Evolutionary conservation across 2,329 filamentous ascomycete genomes (phyloP).

Genomic region (Fonsecaea multimorphosa): DNA sequence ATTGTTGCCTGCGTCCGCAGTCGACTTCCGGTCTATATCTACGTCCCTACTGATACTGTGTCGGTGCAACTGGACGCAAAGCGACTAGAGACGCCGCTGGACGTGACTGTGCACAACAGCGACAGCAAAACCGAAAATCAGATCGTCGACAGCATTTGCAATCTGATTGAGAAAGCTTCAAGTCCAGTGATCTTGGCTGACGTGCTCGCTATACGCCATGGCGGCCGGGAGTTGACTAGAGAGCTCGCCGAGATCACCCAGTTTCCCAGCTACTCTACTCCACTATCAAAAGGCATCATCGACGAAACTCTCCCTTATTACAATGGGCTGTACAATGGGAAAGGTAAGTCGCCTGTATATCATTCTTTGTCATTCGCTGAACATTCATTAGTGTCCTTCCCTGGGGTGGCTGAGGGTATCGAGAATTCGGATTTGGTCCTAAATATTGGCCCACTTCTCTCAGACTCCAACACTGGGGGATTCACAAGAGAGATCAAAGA

Average conservation of each 20-base stretch:
- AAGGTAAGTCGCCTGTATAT: slow-evolving; percentile 25
- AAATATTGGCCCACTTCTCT: slow-evolving; percentile 55
- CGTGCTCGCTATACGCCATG: slow-evolving; percentile 29
- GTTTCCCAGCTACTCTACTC: slow-evolving; percentile 32
- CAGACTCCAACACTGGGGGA: slow-evolving; percentile 54
- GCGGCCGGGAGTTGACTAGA: slow-evolving; percentile 27
- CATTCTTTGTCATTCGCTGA: background rate
- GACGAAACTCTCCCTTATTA: slow-evolving; percentile 32
- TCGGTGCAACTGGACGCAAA: slow-evolving; percentile 28
- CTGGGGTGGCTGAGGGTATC: slow-evolving; percentile 45
- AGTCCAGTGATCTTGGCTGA: slow-evolving; percentile 31
- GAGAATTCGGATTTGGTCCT: slow-evolving; percentile 52
- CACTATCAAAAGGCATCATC: slow-evolving; percentile 32
- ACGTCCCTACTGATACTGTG: slow-evolving; percentile 38
- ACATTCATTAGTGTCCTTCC: slow-evolving; percentile 40
- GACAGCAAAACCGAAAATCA: slow-evolving; percentile 63
- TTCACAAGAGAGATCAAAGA: slow-evolving; percentile 47
- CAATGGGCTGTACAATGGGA: slow-evolving; percentile 34
- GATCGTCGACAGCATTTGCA: slow-evolving; percentile 51
- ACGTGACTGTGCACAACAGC: slow-evolving; percentile 47
- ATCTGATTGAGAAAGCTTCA: slow-evolving; percentile 27
- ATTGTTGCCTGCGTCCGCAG: slow-evolving; percentile 37
- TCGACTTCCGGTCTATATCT: slow-evolving; percentile 40
- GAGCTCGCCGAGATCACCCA: slow-evolving; percentile 30
- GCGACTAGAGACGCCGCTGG: slow-evolving; percentile 71